Base-by-base conservation (phyloP, 257 asterid genomes). In the Salvia rosmarinus region DNA sequence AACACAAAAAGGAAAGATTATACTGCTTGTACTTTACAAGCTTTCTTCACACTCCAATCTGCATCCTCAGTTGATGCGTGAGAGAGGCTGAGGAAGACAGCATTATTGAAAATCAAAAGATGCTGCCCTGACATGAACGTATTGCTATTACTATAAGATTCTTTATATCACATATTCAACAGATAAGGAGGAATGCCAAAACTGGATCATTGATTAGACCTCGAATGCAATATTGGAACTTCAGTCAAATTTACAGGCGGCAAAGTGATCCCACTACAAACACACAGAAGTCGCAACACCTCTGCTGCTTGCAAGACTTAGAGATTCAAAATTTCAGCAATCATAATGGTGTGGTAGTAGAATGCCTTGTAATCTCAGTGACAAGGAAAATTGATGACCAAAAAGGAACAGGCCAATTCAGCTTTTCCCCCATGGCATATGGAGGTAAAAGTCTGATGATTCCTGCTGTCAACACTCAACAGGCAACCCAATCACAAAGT, bases 61-160 rank as follows among this genome's bases (percentile, higher is more conserved):
- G 42, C 42, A 37, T 37, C 42, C 42, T 62, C 64, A 61, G 23
- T 39, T 61, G 30, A 17, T 37, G 34, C 59, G 20, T 67, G 57
- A 10, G 16, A 66, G n/a, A 10, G 21, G 3, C 19, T 58, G 25
- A 19, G 21, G 25, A 9, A 49, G 34, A 43, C 13, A 14, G 2
- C 21, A 70, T 25, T 64, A 6, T 52, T 40, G 54, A 58, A 55
- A 65, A 44, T 43, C 9, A 65, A 13, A 11, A 20, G 4, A 72
- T 5, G 62, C 19, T 11, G 10, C 61, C 9, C 9, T 19, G 9
- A 21, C 34, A 21, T 10, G 34, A 52, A 52, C 10, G 21, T 9
- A 37, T 37, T 6, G 32, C 12, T 17, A 50, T 16, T 32, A 21
- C 17, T 16, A 20, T 56, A 52, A 68, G 51, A 35, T 39, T 52